Conservation (phyloP, 371 early-diverging fungal genomes). For the Syncephalastrum sp. region DNA sequence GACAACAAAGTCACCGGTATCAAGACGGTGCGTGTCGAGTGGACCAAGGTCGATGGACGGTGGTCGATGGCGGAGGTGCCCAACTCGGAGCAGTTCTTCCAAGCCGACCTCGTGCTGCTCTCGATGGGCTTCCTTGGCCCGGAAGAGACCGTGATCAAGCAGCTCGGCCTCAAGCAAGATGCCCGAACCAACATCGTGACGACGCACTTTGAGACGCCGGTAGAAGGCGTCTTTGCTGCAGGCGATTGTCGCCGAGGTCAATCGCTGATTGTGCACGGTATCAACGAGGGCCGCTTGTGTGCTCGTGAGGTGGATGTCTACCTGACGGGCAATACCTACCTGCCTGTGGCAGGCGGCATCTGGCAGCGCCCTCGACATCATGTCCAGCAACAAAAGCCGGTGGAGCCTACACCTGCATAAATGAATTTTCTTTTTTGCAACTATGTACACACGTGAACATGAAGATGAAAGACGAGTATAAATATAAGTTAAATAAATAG, state of each 20-base stretch:
- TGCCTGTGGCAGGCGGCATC: conserved; percentile 72
- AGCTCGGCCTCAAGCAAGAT: conserved; percentile 76
- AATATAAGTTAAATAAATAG: too few species aligned
- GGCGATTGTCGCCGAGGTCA: conserved; percentile 97
- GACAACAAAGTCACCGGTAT: conserved; percentile 85
- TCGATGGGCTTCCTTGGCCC: conserved; percentile 98
- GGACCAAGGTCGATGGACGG: conserved; percentile 82
- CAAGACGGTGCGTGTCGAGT: conserved; percentile 93
- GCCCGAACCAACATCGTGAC: conserved; percentile 65
- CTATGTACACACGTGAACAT: too few species aligned
- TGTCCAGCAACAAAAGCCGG: neutral
- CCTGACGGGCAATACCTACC: conserved; percentile 70
- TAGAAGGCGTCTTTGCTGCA: conserved; percentile 87
- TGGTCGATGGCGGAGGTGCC: conserved; percentile 89
- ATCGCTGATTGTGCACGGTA: conserved; percentile 94
- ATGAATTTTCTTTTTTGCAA: neutral
- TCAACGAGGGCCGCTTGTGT: conserved; percentile 95
- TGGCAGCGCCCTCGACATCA: conserved; percentile 38
- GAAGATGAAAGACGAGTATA: too few species aligned
- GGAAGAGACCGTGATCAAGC: conserved; percentile 79
- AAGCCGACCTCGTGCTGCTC: conserved; percentile 87
- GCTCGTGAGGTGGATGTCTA: conserved; percentile 90
- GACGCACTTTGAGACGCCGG: conserved; percentile 56
- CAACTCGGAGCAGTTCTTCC: conserved; percentile 81
- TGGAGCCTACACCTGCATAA: conserved; percentile 9